A percentile compares a stretch with the other conserved stretches of the same genome.
These are phyloP conservation scores for Calonectria pteridis DNA, from an alignment of 2,329 filamentous ascomycete species.

Conservation along the genomic window DNA sequence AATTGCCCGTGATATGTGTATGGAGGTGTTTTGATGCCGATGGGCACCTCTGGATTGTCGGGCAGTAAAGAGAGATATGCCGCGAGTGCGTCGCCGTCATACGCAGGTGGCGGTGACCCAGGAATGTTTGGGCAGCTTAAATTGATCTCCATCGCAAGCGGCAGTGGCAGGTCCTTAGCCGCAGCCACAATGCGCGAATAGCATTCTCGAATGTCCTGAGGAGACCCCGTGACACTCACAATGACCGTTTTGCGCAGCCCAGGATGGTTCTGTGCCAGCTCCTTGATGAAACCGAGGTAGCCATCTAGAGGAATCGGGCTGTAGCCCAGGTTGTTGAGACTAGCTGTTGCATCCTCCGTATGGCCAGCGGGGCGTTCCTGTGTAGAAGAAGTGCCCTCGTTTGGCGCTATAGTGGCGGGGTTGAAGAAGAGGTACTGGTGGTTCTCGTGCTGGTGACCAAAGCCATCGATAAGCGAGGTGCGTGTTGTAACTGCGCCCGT, in stretches of 20 bases:
- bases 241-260: conserved; percentile 69
- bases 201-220: conserved; percentile 67
- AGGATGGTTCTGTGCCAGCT: conserved; percentile 52
- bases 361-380: conserved; percentile 31
- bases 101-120: conserved; percentile 77
- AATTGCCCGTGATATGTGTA: conserved; percentile 81
- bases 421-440: conserved; percentile 79
- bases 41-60: conserved; percentile 50
- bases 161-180: conserved; percentile 56
- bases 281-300: conserved; percentile 70
- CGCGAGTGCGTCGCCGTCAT: conserved; percentile 63
- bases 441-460: conserved; percentile 68
- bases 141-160: conserved; percentile 80
- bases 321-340: conserved; percentile 81
- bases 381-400: conserved; percentile 36
- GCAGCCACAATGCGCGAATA: conserved; percentile 61
- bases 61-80: conserved; percentile 67
- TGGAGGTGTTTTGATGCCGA: conserved; percentile 81
- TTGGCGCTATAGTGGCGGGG: conserved; percentile 45
- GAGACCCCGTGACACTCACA: conserved; percentile 77
- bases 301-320: conserved; percentile 70
- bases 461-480: conserved; percentile 75
- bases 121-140: conserved; percentile 84
- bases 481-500: conserved; percentile 83
- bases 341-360: conserved; percentile 51